Evolutionary conservation across 768 basidiomycete genomes (phyloP), one percentile per base, ranked within the genome.

Genomic region (Tephrocybe sp.): DNA sequence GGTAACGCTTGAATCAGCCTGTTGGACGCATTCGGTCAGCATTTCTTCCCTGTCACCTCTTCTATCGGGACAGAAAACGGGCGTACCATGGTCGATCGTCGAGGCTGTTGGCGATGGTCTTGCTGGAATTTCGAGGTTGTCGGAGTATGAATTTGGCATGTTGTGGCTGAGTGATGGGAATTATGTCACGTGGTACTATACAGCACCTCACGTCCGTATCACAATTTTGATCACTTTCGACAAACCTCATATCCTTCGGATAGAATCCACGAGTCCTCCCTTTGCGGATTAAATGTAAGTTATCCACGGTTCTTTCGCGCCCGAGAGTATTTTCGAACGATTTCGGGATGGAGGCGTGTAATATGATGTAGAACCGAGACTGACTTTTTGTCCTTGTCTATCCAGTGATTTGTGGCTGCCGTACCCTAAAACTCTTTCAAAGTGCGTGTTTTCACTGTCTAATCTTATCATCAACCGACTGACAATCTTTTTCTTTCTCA

Each of bases 251-350:
- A 26, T 45, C 49, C 53, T 54, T 83, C 80, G 84, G 86, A 80
- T 86, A 92, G 89, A 89, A 90, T 80, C 89, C 84, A 84, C 89
- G 89, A 82, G 87, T 93, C 90, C 81, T 92, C 90, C 89, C 77
- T 66, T 76, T 56, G 78, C 67, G 90, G 91, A 92, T 92, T 92
- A 92, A 93, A 85, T 69, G 85, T 83, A 60, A 59, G 66, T 63
- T 45, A 19, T 2, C 57, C 75, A 72, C 39, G 5, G 1, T 48
- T 23, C 23, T 32, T 11, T 39, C 4, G 16, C 17, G 11, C 16
- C 26, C 20, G 16, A 43, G 23, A 12, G 35, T 23, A 34, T 13
- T 34, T 10, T 13, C n/a, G 12, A 20, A 12, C 20, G 16, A 39
- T 13, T 16, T 38, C 22, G 16, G 39, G 36, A 33, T 26, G 39